phyloP scores from a whole-genome alignment of 768 basidiomycete genomes.

The Podaxis sp. region DNA sequence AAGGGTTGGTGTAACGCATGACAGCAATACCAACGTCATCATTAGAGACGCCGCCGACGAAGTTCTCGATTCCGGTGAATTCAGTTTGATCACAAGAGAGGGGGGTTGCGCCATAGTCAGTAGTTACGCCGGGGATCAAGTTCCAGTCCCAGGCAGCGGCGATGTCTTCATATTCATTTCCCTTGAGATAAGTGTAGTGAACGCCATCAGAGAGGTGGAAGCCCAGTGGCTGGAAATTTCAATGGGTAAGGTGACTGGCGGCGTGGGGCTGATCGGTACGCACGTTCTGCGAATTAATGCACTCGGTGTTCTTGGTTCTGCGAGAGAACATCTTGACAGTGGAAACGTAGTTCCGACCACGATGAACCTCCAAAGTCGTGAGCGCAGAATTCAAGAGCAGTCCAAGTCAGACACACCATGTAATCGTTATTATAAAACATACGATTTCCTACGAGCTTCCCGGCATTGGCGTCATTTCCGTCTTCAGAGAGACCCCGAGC shows the following conservation, averaged over 20 bases:
- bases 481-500: conserved; percentile 30
- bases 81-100: conserved; percentile 42
- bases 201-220: conserved; percentile 70
- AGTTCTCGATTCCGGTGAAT: conserved; percentile 43
- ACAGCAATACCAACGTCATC: conserved; percentile 51
- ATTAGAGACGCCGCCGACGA: conserved; percentile 65
- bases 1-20: conserved; percentile 66
- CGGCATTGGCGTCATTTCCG: conserved; percentile 46
- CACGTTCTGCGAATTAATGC: conserved; percentile 60
- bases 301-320: conserved; percentile 59
- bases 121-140: conserved; percentile 67
- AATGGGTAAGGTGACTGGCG: neutral
- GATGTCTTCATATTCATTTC: conserved; percentile 72
- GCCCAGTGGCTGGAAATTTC: conserved; percentile 42
- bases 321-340: conserved; percentile 61
- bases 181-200: conserved; percentile 57
- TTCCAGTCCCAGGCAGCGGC: conserved; percentile 76
- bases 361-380: conserved; percentile 44
- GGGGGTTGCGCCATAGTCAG: conserved; percentile 54
- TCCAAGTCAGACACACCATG: conserved; percentile 39
- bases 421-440: conserved; percentile 69
- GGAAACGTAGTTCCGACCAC: conserved; percentile 54
- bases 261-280: conserved; percentile 9
- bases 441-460: conserved; percentile 48
- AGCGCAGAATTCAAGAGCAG: neutral